Evolutionary conservation across 2,329 filamentous ascomycete genomes (phyloP), one percentile per base, ranked within the genome.

Genomic region (Trichoderma sp.): DNA sequence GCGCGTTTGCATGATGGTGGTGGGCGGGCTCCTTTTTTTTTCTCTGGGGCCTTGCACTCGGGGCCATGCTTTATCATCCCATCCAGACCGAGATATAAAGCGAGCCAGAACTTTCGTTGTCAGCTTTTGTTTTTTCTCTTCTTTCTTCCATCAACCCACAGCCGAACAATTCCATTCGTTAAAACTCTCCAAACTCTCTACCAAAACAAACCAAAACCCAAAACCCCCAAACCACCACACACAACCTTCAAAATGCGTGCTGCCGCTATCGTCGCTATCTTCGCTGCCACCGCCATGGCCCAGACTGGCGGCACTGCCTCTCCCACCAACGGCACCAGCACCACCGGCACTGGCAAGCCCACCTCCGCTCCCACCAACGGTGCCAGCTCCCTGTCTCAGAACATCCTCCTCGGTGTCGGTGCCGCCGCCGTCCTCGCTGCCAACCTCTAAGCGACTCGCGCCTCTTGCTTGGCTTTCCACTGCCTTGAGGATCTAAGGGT

Each of bases 221-320:
- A 50, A 53, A 62, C n/a, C 14, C 21, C 50, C 27, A 16, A 56
- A 67, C 24, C 41, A 33, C 45, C 50, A 29, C 27, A 62, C 33
- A 27, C 35, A 74, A 66, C 71, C 71, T 45, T 66, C 75, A 78
- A 73, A 71, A 80, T 80, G 79, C 79, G 78, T 71, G 71, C 74
- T 74, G 74, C 71, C 21, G 53, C 76, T 56, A 50, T 75, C 35
- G 14, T 79, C 75, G 64, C 77, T 24, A 74, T 75, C 75, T 71
- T 80, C 75, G 79, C 79, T 66, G 64, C 75, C 75, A 66, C 72
- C 71, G 72, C 75, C 75, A 65, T 71, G 56, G 71, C 75, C 45
- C 50, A 71, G 69, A 69, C 75, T 35, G 67, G 53, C 35, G 72
- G 72, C 27, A 18, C 27, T 69, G 64, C 75, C n/a, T 41, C 56